Conservation (phyloP, 768 basidiomycete species). For the Stropharia rugosoannulata region DNA sequence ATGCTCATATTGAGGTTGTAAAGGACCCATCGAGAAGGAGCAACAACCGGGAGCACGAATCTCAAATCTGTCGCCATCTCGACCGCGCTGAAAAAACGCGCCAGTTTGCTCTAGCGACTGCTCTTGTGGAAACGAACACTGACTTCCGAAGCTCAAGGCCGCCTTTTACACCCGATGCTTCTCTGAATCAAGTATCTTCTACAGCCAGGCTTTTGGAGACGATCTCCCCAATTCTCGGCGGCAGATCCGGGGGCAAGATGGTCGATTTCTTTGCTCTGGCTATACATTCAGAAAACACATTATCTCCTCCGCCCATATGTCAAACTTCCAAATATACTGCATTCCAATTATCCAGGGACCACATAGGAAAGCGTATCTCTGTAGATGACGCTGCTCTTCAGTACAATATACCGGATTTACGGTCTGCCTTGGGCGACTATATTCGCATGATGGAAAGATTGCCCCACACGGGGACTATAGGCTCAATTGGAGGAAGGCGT, state of each 20-base stretch:
- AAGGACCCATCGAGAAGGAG: neutral
- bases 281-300: neutral
- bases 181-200: neutral
- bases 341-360: conserved; percentile 23
- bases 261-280: neutral
- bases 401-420: conserved; percentile 27
- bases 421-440: conserved; percentile 23
- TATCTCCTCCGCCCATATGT: conserved; percentile 13
- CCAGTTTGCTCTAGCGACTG: neutral
- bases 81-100: neutral
- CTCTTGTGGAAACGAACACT: neutral
- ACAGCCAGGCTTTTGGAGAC: neutral
- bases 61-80: neutral
- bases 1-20: neutral
- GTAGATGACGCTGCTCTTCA: conserved; percentile 19
- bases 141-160: neutral
- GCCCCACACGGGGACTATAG: neutral
- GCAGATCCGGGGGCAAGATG: neutral
- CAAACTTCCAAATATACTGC: neutral
- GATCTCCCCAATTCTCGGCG: neutral
- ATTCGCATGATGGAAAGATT: neutral
- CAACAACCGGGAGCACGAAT: conserved; percentile 2
- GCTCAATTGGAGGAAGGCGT: conserved; percentile 13
- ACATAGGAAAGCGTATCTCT: conserved; percentile 12
- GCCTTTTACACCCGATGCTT: neutral